Evolutionary conservation across 2,329 filamentous ascomycete genomes (phyloP).

Genomic region (Fusarium mundagurra): DNA sequence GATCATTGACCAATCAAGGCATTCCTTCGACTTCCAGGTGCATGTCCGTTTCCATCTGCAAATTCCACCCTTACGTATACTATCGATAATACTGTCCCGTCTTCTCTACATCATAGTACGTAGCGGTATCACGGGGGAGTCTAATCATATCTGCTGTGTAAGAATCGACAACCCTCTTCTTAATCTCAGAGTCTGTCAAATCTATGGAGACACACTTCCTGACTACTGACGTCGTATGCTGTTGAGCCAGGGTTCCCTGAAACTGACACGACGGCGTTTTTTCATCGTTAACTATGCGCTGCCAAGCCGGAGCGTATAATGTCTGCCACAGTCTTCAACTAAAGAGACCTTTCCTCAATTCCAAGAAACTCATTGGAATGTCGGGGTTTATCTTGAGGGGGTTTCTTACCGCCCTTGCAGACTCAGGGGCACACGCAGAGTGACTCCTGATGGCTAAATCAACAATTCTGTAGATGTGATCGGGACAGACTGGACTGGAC

Average conservation of each 20-base stretch:
- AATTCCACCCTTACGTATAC: not conserved
- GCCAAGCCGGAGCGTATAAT: constrained; percentile 17
- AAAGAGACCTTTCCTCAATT: not conserved
- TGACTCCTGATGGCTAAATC: not conserved
- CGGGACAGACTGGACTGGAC: not conserved
- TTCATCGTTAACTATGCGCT: not conserved
- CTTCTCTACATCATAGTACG: not conserved
- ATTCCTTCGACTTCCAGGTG: not conserved
- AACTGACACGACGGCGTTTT: constrained; percentile 36
- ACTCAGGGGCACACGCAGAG: not conserved
- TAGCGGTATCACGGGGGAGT: not conserved
- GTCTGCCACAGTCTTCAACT: not conserved
- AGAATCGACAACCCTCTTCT: not conserved
- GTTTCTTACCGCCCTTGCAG: constrained; percentile 17
- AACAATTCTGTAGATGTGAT: not conserved
- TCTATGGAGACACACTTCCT: not conserved
- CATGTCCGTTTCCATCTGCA: not conserved
- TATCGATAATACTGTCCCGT: not conserved
- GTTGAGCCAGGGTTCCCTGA: constrained; percentile 31
- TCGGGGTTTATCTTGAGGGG: not conserved
- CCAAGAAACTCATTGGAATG: constrained; percentile 12
- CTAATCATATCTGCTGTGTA: not conserved
- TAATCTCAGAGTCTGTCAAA: not conserved
- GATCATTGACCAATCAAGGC: constrained; percentile 15
- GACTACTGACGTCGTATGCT: constrained; percentile 17